Percentiles rank a stretch among this genome's conserved stretches.
Conservation (phyloP, 2,329 filamentous ascomycete species). For the Teratosphaeria zuluensis region DNA sequence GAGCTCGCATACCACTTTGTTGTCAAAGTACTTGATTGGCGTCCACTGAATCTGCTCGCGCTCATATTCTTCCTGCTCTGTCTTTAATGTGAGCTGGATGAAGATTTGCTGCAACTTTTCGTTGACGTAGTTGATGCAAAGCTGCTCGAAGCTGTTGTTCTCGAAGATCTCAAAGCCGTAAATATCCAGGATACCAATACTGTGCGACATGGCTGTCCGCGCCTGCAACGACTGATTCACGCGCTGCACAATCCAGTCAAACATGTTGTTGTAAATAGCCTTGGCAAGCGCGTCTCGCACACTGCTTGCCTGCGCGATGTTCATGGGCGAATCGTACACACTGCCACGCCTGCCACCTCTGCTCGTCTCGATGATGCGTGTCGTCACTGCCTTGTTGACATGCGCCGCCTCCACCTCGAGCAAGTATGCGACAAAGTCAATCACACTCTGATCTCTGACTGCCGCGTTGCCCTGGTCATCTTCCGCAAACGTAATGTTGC, state of each 20-base stretch:
- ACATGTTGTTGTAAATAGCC: slow-evolving; percentile 94
- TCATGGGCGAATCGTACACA: slow-evolving; percentile 67
- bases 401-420: slow-evolving; percentile 75
- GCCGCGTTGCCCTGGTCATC: slow-evolving; percentile 82
- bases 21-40: slow-evolving; percentile 98
- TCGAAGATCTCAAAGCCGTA: slow-evolving; percentile 99
- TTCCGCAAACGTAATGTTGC: slow-evolving; percentile 85
- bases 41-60: slow-evolving; percentile 97
- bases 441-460: slow-evolving; percentile 79
- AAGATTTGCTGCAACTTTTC: slow-evolving; percentile 99
- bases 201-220: slow-evolving; percentile 64
- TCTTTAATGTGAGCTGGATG: slow-evolving; percentile 91
- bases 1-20: slow-evolving; percentile 95
- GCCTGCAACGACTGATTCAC: slow-evolving; percentile 83
- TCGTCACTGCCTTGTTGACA: slow-evolving; percentile 78
- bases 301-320: slow-evolving; percentile 73
- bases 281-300: slow-evolving; percentile 88
- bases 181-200: slow-evolving; percentile 95
- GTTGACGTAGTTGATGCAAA: slow-evolving; percentile 99
- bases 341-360: slow-evolving; percentile 57
- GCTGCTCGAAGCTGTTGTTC: slow-evolving; percentile 96
- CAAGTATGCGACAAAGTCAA: slow-evolving; percentile 89
- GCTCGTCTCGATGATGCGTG: slow-evolving; percentile 69
- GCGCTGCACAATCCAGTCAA: slow-evolving; percentile 94
- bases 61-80: slow-evolving; percentile 95